Evolutionary conservation across 1,139 yeast species (phyloP).

Genomic region (Zygosaccharomyces sapae): DNA sequence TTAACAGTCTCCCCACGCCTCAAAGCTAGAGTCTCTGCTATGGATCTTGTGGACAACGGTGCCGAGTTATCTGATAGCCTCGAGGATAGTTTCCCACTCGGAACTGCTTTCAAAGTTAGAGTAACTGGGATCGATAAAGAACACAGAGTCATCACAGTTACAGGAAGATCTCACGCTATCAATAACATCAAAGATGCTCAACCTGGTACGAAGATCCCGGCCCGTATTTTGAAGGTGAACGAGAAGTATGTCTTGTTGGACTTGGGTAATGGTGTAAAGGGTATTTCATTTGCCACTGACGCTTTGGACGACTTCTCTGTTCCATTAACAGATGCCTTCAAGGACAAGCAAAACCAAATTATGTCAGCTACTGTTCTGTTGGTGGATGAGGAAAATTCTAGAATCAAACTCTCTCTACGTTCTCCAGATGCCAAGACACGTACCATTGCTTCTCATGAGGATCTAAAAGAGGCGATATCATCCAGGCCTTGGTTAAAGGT

Average conservation of each 20-base stretch:
- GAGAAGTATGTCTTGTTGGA: slow-evolving; percentile 64
- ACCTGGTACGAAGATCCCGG: slow-evolving; percentile 61
- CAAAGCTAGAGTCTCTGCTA: slow-evolving; percentile 62
- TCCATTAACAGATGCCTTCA: slow-evolving; percentile 48
- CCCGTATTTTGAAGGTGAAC: slow-evolving; percentile 56
- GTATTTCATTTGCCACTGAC: slow-evolving; percentile 70
- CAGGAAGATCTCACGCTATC: slow-evolving; percentile 47
- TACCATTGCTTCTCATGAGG: slow-evolving; percentile 47
- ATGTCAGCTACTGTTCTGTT: slow-evolving; percentile 59
- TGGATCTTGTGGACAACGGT: slow-evolving; percentile 62
- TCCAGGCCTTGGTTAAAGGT: slow-evolving; percentile 74
- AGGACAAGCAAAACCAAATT: slow-evolving; percentile 47
- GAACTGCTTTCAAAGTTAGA: slow-evolving; percentile 60
- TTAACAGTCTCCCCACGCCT: slow-evolving; percentile 66
- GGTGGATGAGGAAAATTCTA: slow-evolving; percentile 52
- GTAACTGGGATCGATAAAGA: slow-evolving; percentile 54
- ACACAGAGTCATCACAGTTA: slow-evolving; percentile 48
- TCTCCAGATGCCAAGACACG: slow-evolving; percentile 50
- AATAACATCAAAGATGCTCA: slow-evolving; percentile 48
- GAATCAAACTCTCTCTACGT: slow-evolving; percentile 63
- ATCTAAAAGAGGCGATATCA: slow-evolving; percentile 64
- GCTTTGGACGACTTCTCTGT: slow-evolving; percentile 68
- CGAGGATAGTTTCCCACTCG: slow-evolving; percentile 61
- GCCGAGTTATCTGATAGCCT: slow-evolving; percentile 45
- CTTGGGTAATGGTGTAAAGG: slow-evolving; percentile 57